A percentile compares a stretch with the other conserved stretches of the same genome.
Conservation (phyloP, 768 basidiomycete species). For the Gautieria morchelliformis region DNA sequence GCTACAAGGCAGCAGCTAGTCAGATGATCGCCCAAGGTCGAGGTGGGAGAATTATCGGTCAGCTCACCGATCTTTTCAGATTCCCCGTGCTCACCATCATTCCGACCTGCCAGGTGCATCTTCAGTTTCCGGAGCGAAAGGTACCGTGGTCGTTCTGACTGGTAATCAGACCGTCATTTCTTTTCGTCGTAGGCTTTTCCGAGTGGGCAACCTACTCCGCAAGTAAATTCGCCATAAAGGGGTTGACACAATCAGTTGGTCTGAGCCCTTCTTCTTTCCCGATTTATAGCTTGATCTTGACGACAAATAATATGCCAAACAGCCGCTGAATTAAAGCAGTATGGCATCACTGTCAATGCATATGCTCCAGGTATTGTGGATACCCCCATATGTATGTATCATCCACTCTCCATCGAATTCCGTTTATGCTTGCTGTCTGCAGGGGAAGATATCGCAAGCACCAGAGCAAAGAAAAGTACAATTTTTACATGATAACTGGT, state of each 20-base stretch:
- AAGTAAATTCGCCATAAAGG: slow-evolving; percentile 34
- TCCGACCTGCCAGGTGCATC: slow-evolving; percentile 13
- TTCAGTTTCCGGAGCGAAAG: slow-evolving; percentile 24
- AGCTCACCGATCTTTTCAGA: not conserved
- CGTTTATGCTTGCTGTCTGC: not conserved
- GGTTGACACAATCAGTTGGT: slow-evolving; percentile 32
- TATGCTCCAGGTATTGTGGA: slow-evolving; percentile 12
- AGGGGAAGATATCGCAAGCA: not conserved
- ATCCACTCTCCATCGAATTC: not conserved
- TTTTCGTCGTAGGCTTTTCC: slow-evolving; percentile 7
- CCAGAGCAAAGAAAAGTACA: not conserved
- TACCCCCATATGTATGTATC: slow-evolving; percentile 8
- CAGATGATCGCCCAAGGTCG: slow-evolving; percentile 35
- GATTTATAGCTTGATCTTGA: not conserved
- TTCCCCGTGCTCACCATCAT: not conserved
- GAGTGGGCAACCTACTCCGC: slow-evolving; percentile 21
- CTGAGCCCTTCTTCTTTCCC: not conserved
- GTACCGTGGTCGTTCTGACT: slow-evolving; percentile 4
- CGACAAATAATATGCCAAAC: not conserved
- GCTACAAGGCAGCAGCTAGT: slow-evolving; percentile 33
- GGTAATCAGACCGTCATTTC: not conserved
- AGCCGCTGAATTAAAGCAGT: slow-evolving; percentile 6
- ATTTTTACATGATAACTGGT: not conserved
- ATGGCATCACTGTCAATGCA: slow-evolving; percentile 13
- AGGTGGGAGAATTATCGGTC: slow-evolving; percentile 34